These are phyloP conservation scores for Globisporangium cystogenes DNA, from an alignment of 352 stramenopile genomes.

Conservation along the genomic window DNA sequence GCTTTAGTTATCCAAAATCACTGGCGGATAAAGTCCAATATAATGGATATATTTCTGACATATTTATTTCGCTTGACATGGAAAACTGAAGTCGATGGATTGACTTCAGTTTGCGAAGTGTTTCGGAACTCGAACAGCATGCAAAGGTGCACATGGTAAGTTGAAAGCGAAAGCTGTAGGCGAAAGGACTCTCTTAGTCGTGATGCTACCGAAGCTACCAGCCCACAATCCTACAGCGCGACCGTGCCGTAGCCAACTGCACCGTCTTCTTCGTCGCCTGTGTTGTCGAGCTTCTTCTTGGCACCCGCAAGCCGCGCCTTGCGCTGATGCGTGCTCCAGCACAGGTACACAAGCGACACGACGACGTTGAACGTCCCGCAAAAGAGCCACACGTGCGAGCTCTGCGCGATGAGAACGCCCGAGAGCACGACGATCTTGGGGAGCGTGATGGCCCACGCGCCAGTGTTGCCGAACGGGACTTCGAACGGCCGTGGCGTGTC, in stretches of 20 bases:
- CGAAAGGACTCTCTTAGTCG: too few relatives aligned
- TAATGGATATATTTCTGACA: too few relatives aligned
- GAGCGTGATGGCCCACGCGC: conserved; percentile 73
- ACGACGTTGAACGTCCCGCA: conserved; percentile 65
- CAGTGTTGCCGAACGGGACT: conserved; percentile 61
- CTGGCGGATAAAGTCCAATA: too few relatives aligned
- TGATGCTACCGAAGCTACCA: too few relatives aligned
- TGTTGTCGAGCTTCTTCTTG: neutral
- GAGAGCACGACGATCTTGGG: conserved; percentile 80
- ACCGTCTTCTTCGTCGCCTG: neutral
- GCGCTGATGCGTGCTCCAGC: conserved; percentile 63
- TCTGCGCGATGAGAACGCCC: conserved; percentile 66
- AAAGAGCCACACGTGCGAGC: conserved; percentile 58
- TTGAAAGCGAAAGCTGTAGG: too few relatives aligned
- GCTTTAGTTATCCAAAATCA: too few relatives aligned
- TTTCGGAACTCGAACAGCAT: too few relatives aligned
- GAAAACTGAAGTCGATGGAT: too few relatives aligned
- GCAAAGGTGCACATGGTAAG: too few relatives aligned
- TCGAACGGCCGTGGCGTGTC: conserved; percentile 64
- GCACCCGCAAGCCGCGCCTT: neutral
- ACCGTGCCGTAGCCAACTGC: neutral
- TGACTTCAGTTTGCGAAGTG: too few relatives aligned
- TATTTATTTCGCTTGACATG: too few relatives aligned
- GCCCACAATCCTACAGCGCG: neutral
- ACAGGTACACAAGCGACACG: conserved; percentile 46